phyloP scores from a whole-genome alignment of 306 rosid species.

The Chamaecrista fasciculata region DNA sequence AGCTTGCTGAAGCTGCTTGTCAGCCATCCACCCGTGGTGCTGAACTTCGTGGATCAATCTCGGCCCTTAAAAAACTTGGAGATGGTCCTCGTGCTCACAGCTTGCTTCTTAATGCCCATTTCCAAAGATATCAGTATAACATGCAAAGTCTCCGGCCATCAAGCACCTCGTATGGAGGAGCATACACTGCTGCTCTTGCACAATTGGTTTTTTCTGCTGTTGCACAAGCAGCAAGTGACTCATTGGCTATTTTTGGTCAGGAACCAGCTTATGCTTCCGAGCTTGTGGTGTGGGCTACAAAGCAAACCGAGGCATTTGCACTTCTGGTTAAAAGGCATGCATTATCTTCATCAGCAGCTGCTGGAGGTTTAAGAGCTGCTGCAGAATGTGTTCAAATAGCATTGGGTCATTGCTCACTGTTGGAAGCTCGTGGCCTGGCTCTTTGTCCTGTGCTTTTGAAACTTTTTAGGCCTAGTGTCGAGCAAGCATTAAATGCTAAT shows the following conservation, averaged over 20 bases:
- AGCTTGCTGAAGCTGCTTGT: constrained; percentile 97
- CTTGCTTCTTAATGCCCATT: constrained; percentile 80
- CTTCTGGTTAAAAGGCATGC: constrained; percentile 87
- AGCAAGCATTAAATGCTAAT: constrained; percentile 92
- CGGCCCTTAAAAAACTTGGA: constrained; percentile 87
- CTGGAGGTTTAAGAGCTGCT: constrained; percentile 98
- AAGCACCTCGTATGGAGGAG: constrained; percentile 95
- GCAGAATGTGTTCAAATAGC: constrained; percentile 99
- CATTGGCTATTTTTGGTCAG: constrained; percentile 72
- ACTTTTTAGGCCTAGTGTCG: constrained; percentile 94
- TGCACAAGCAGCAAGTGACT: constrained; percentile 93
- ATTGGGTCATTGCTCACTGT: constrained; percentile 88
- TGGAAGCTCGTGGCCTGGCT: constrained; percentile 94
- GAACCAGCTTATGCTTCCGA: constrained; percentile 83
- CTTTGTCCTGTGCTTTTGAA: constrained; percentile 88
- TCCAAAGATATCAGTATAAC: constrained; percentile 80
- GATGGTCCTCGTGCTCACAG: constrained; percentile 93
- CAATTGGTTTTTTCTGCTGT: constrained; percentile 93
- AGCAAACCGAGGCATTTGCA: constrained; percentile 88
- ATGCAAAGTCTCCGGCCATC: constrained; percentile 96
- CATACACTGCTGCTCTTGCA: constrained; percentile 95
- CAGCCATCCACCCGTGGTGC: constrained; percentile 92
- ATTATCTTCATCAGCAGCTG: constrained; percentile 94
- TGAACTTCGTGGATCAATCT: constrained; percentile 83
- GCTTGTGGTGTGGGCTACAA: constrained; percentile 95